Evolutionary conservation across 2,329 filamentous ascomycete species (phyloP).

Genomic region (Fusarium lateritium): DNA sequence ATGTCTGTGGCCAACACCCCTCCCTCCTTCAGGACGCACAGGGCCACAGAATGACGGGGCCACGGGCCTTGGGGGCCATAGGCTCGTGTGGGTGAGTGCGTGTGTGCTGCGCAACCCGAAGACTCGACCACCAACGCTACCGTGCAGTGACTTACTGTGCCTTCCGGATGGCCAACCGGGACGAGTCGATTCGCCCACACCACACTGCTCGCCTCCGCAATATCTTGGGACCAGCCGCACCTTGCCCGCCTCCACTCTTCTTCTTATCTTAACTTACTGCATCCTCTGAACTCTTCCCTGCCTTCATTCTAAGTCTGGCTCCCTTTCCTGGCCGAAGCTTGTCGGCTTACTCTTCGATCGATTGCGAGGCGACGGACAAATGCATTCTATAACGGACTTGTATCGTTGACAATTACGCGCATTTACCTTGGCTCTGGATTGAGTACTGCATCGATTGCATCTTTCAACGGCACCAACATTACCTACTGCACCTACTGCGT

Average conservation of each 20-base stretch:
- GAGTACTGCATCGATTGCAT: conserved; percentile 18
- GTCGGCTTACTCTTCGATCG: conserved; percentile 20
- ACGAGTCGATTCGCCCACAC: conserved; percentile 47
- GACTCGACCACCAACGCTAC: conserved; percentile 39
- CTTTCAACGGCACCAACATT: conserved; percentile 2
- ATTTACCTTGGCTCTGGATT: conserved; percentile 1
- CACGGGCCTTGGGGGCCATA: conserved; percentile 41
- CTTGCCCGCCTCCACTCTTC: conserved; percentile 46
- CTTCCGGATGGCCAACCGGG: conserved; percentile 41
- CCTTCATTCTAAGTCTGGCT: conserved; percentile 34
- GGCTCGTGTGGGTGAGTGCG: conserved; percentile 30
- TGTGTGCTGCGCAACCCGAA: conserved; percentile 34
- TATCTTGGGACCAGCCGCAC: conserved; percentile 51
- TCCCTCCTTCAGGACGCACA: conserved; percentile 39
- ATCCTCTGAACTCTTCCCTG: conserved; percentile 33
- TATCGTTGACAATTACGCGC: conserved; percentile 14
- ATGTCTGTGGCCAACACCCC: conserved; percentile 39
- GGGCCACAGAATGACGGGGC: conserved; percentile 40
- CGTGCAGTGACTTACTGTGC: conserved; percentile 34
- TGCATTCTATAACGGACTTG: conserved; percentile 1
- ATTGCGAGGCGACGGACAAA: conserved; percentile 10
- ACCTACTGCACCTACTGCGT: background rate
- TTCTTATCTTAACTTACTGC: conserved; percentile 41
- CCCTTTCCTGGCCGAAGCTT: conserved; percentile 9
- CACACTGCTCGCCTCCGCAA: conserved; percentile 49